Evolutionary conservation across 83 land plant species (phyloP).

Genomic region (Picea abies): DNA sequence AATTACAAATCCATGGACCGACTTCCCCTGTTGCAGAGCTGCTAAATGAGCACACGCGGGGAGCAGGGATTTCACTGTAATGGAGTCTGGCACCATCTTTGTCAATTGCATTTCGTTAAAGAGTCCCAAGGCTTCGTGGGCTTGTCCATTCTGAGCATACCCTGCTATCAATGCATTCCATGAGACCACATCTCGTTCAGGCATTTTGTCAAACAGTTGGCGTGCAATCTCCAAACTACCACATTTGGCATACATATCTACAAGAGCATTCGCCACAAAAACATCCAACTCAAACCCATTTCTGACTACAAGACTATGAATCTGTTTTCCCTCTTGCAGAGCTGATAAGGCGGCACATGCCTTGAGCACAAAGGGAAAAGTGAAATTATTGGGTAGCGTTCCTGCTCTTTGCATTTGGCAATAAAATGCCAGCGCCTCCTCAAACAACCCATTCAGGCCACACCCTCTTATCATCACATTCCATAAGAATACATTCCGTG

Average conservation of each 20-base stretch:
- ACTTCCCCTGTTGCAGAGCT: constrained; percentile 35
- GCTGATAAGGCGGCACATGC: constrained; percentile 23
- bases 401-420: constrained; percentile 24
- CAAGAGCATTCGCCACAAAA: constrained; percentile 16
- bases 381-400: constrained; percentile 19
- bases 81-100: constrained; percentile 28
- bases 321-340: constrained; percentile 1
- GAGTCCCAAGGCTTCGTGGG: neutral
- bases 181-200: constrained; percentile 8
- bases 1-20: constrained; percentile 29
- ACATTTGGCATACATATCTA: constrained; percentile 19
- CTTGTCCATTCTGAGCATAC: constrained; percentile 12
- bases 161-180: constrained; percentile 18
- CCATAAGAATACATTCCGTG: constrained; percentile 27
- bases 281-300: constrained; percentile 25
- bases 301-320: constrained; percentile 18
- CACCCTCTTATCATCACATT: constrained; percentile 27
- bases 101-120: neutral
- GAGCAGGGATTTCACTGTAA: constrained; percentile 23
- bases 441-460: constrained; percentile 7
- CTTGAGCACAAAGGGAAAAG: constrained; percentile 22
- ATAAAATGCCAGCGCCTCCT: constrained; percentile 19
- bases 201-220: constrained; percentile 21
- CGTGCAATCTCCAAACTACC: constrained; percentile 11
- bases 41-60: constrained; percentile 47